phyloP scores from a whole-genome alignment of 306 rosid genomes.

The Castanea crenata region DNA sequence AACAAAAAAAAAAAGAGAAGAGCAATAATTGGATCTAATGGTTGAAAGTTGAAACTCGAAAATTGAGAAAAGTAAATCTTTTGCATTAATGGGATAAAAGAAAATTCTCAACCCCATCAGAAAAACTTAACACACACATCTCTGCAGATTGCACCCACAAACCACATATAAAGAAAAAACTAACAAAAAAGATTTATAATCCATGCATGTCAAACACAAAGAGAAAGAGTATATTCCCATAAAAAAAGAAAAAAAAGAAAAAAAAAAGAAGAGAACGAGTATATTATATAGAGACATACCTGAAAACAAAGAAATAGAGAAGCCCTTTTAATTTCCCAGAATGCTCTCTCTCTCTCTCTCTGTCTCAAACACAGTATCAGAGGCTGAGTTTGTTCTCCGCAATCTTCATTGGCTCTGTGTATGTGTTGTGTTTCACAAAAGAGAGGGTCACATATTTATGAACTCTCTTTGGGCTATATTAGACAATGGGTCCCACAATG shows the following conservation, averaged over 20 bases:
- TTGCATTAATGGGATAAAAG: neutral
- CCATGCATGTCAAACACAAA: neutral
- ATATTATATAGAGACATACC: neutral
- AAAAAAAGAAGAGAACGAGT: too few species aligned
- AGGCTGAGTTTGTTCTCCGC: neutral
- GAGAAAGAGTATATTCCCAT: too few species aligned
- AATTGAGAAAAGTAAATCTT: too few species aligned
- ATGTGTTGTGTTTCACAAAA: neutral
- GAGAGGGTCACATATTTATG: neutral
- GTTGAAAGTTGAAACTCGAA: too few species aligned
- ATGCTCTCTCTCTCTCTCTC: neutral
- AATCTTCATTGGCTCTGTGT: neutral
- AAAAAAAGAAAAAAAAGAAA: too few species aligned
- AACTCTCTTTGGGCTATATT: neutral
- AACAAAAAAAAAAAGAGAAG: too few species aligned
- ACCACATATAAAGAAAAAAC: neutral
- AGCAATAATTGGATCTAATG: too few species aligned
- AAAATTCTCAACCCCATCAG: neutral
- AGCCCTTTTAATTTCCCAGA: neutral
- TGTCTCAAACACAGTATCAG: neutral
- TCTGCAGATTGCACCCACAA: neutral
- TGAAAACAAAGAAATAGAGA: neutral
- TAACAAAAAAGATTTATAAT: neutral
- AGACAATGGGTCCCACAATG: neutral
- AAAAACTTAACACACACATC: neutral